Conservation (phyloP, 345 rosid genomes). For the Lenwebbia sp. region DNA sequence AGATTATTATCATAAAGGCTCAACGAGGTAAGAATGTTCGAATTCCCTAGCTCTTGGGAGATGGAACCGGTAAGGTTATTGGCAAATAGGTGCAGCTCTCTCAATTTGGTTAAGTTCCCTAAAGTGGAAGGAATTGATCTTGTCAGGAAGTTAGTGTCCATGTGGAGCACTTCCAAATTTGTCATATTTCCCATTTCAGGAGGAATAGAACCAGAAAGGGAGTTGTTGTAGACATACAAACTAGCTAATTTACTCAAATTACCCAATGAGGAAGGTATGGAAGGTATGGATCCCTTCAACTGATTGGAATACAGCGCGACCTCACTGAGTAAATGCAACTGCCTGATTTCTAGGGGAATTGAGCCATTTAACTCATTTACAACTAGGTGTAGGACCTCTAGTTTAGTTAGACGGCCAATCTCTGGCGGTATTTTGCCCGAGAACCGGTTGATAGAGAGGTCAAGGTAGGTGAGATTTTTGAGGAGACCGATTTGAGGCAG, state of each 20-base stretch:
- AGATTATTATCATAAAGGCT: background rate
- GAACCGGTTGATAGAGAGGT: constrained; percentile 1
- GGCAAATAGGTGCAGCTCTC: background rate
- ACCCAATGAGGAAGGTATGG: constrained; percentile 11
- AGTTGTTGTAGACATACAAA: background rate
- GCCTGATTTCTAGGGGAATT: background rate
- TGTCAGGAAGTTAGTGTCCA: background rate
- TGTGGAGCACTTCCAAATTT: background rate
- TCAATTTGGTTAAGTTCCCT: background rate
- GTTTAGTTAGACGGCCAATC: background rate
- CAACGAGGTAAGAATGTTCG: background rate
- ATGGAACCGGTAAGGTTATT: background rate
- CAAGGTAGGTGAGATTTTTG: constrained; percentile 5
- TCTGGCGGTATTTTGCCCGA: constrained; percentile 1
- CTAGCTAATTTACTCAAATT: background rate
- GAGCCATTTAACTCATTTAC: background rate
- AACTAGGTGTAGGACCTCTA: background rate
- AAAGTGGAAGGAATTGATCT: constrained; percentile 14
- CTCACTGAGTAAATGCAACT: constrained; percentile 2
- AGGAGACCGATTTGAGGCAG: constrained; percentile 8
- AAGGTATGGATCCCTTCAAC: constrained; percentile 11
- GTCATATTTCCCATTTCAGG: constrained; percentile 11
- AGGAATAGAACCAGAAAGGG: constrained; percentile 1
- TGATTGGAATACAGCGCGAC: constrained; percentile 1
- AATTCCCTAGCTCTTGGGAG: constrained; percentile 12